phyloP scores from a whole-genome alignment of 2,329 filamentous ascomycete species.

The Fusarium liriodendri region DNA sequence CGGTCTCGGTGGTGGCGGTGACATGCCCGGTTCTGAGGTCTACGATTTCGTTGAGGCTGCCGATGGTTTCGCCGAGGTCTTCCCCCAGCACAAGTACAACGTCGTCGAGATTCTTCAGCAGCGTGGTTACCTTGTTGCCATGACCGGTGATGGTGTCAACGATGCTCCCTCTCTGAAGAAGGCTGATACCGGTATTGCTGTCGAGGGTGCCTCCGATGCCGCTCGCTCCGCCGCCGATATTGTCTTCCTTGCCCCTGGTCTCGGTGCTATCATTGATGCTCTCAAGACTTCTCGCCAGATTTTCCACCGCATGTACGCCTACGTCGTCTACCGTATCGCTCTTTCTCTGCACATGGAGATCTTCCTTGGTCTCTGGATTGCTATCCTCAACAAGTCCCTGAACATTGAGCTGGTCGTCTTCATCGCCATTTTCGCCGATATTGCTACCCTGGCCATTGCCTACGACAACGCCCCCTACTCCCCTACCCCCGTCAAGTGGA shows the following conservation, averaged over 20 bases:
- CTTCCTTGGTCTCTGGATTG: constrained; percentile 92
- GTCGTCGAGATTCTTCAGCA: constrained; percentile 89
- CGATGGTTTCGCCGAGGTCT: constrained; percentile 94
- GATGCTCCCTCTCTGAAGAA: constrained; percentile 93
- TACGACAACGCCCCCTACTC: constrained; percentile 94
- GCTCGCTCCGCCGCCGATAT: constrained; percentile 93
- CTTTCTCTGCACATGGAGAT: constrained; percentile 91
- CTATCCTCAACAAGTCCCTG: constrained; percentile 84
- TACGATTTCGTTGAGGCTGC: constrained; percentile 97
- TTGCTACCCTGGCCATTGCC: constrained; percentile 90
- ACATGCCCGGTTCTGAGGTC: constrained; percentile 93
- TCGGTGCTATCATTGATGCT: constrained; percentile 92
- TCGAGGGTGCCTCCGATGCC: constrained; percentile 91
- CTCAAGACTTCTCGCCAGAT: constrained; percentile 94
- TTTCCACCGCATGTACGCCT: constrained; percentile 97
- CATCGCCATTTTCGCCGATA: constrained; percentile 93
- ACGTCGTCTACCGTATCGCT: constrained; percentile 95
- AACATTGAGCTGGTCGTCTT: constrained; percentile 92
- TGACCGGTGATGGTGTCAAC: constrained; percentile 97
- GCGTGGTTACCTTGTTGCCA: constrained; percentile 92
- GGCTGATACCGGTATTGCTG: constrained; percentile 95
- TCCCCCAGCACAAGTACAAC: constrained; percentile 88
- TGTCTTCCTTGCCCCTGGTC: constrained; percentile 90
- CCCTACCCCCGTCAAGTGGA: constrained; percentile 91
- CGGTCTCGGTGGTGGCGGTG: constrained; percentile 88